Evolutionary conservation across 345 rosid species (phyloP), one percentile per base, ranked within the genome.

Genomic region (Capsella bursapastoris): DNA sequence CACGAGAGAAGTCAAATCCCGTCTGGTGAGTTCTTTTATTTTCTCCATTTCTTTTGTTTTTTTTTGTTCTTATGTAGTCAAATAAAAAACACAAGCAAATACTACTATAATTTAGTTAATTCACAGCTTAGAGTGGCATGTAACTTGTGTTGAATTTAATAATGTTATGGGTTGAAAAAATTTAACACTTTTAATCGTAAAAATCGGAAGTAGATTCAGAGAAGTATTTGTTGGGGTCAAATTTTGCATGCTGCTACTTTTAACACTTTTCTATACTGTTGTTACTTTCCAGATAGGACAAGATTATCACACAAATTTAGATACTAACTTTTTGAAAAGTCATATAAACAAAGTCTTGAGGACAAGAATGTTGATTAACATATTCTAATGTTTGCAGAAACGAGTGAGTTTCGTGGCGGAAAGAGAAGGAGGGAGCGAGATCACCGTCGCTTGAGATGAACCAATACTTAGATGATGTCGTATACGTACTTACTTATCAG

Each of bases 331-430:
- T 43, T 40, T 0, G 0, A 13, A 45, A 45, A n/a, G 2, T 22
- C 28, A 22, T 22, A 1, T 22, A 34, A 6, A 5, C 0, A 31
- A 31, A 5, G 35, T 32, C 7, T 6, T 8, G 35, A 8, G 47
- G 16, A 57, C 61, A 53, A 59, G 25, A 52, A 56, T 29, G 56
- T 71, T 70, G 47, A 60, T 38, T 59, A 9, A 48, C 7, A 4
- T 48, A 16, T 15, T 48, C 11, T 3, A 7, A 16, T 16, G 9
- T 16, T 83, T 86, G 25, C 91, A 96, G 98, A 96, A 78, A 70
- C 83, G 97, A 66, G 99, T 92, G 76, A 96, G 89, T 81, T 90
- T 90, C 89, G 53, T 73, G 83, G 74, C 89, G 40, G 69, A 74
- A 69, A 83, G 50, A n/a, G 98, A 72, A 77, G 92, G 82, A 72